A percentile compares a stretch with the other conserved stretches of the same genome.
Conservation (phyloP, 306 rosid genomes). For the Hippophae rhamnoides region DNA sequence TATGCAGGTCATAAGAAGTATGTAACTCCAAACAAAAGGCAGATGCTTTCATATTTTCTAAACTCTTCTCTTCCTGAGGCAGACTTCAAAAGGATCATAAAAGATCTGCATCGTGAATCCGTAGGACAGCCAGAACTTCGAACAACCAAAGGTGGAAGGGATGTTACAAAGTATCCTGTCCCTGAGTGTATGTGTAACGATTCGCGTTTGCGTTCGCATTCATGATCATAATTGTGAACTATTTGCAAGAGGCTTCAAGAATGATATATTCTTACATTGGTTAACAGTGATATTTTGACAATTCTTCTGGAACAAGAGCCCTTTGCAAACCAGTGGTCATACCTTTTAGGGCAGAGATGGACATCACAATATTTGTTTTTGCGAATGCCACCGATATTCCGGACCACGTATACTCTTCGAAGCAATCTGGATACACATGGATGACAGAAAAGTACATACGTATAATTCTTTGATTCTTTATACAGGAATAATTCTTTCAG, state of each 20-base stretch:
- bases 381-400: too few species aligned
- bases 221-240: slow-evolving; percentile 16
- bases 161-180: slow-evolving; percentile 84
- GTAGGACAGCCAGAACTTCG: slow-evolving; percentile 78
- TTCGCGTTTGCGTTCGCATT: slow-evolving; percentile 23
- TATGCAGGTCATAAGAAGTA: slow-evolving; percentile 85
- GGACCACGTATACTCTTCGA: too few species aligned
- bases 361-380: too few species aligned
- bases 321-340: neutral
- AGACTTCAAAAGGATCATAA: slow-evolving; percentile 60
- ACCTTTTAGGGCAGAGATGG: too few species aligned
- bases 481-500: too few species aligned
- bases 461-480: too few species aligned
- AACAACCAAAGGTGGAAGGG: slow-evolving; percentile 47
- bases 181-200: slow-evolving; percentile 84
- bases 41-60: slow-evolving; percentile 72
- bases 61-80: slow-evolving; percentile 56
- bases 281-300: neutral
- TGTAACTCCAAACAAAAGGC: slow-evolving; percentile 91
- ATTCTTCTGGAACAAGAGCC: slow-evolving; percentile 22
- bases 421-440: too few species aligned
- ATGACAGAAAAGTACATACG: too few species aligned
- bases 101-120: slow-evolving; percentile 63
- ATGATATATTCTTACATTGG: slow-evolving; percentile 3
- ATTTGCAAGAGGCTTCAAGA: slow-evolving; percentile 13